Base-by-base conservation (phyloP, 495 filamentous ascomycete species). In the Hyaloscypha variabilis region DNA sequence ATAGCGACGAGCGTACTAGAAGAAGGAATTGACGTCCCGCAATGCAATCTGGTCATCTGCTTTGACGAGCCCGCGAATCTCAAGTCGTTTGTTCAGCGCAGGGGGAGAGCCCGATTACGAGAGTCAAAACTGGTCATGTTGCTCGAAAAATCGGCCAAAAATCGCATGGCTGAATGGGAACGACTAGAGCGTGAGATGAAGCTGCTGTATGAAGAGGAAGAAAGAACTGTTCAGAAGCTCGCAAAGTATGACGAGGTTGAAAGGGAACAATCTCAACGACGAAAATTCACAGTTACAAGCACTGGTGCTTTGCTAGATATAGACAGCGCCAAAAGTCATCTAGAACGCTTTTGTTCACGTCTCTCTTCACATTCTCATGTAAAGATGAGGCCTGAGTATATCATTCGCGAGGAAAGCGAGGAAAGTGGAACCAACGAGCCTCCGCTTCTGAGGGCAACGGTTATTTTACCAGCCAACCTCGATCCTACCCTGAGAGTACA, bases 1-100 rank as follows among this genome's bases (percentile, higher is more conserved):
- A 77, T 97, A 6, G 84, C 91, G 0, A 97, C 94, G 0, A 90
- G 85, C 69, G 94, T 93, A 0, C 77, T 96, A 1, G 94, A 97
- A 76, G 94, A 97, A 75, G 94, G 94, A 0, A 90, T 97, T 46
- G 94, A 97, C 72, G 83, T 97, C 2, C 87, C 88, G 8, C 87
- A 87, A 8, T 97, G 93, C 73, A 90, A 93, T 69, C 73, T 92
- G 39, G 92, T 97, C 24, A 81, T 97, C 29, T 94, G 91, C 71
- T 95, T 91, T 70, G 87, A 96, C 67, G 75, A 81, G 50, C 92
- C 91, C 3, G 71, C 77, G 8, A 94, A 88, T 60, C 76, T 95
- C 39, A 94, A 93, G 70, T 90, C 92, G 1, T 97, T 93, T 73
- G 86, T 97, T 28, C 94, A 97, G 72, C 83, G 93, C 21, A 86